Evolutionary conservation across 2,329 filamentous ascomycete genomes (phyloP).

Genomic region (Trichoderma cornu-damae): DNA sequence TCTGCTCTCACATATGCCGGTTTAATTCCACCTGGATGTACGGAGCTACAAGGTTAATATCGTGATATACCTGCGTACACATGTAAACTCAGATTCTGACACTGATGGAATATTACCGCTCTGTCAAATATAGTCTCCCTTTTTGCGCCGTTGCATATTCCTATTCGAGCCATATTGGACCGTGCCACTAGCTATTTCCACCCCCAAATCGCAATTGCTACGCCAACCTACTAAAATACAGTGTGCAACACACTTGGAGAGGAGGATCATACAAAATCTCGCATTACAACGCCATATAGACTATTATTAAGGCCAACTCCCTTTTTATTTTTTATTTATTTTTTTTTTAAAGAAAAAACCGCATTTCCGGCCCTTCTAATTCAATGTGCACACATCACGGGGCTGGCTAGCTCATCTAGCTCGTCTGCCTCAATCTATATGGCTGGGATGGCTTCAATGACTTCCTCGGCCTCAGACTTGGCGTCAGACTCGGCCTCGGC

Average conservation of each 20-base stretch:
- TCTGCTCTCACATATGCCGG: no score
- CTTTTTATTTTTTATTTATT: no score
- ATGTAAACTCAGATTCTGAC: no score
- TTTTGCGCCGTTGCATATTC: background rate
- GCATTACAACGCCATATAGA: background rate
- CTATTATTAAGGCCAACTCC: background rate
- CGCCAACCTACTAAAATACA: background rate
- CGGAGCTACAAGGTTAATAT: background rate
- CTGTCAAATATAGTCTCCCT: background rate
- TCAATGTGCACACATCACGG: background rate
- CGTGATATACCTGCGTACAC: no score
- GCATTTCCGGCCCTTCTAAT: background rate
- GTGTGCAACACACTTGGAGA: background rate
- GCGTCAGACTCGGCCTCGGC: background rate
- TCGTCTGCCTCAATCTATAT: background rate
- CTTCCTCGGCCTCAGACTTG: background rate
- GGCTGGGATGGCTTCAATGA: background rate
- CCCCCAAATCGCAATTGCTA: background rate
- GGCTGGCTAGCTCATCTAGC: background rate
- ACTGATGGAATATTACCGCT: no score
- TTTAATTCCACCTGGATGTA: background rate
- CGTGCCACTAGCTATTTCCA: background rate
- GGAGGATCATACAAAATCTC: background rate
- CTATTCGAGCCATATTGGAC: background rate
- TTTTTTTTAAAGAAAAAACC: no score